Evolutionary conservation across 2,329 filamentous ascomycete species (phyloP), one percentile per base, ranked within the genome.

Genomic region (Piedraia hortae): DNA sequence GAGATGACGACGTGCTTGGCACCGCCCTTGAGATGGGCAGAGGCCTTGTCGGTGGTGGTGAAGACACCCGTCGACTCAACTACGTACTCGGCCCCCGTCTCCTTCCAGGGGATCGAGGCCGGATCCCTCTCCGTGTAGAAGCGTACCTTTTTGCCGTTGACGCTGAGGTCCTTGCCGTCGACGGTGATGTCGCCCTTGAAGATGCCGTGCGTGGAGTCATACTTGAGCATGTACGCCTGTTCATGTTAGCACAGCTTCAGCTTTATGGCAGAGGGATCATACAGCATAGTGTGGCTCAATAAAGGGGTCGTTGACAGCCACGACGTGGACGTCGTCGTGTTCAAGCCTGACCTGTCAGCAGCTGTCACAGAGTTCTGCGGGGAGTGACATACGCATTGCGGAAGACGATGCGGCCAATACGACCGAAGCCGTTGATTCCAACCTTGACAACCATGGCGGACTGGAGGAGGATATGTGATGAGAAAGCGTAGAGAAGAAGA

Each of bases 351-450:
- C 11, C 20, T 10, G 11, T 19, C 20, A 17, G 10, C 26, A 23
- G 23, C 19, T 16, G 23, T 20, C 16, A 23, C 26, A 16, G 26
- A 19, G 20, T 20, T 31, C 27, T 4, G 7, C 6, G 9, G 14
- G n/a, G 14, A 8, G 9, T 10, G 6, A 63, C 62, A 50, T 48
- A 69, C 63, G 82, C 75, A 61, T 91, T 93, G 60, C 82, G 77
- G 73, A 93, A 85, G 62, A 93, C 65, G 53, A 97, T 91, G 53
- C 85, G 74, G 47, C 85, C 85, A 56, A 97, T 97, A 56, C 85
- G 80, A 60, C 85, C 85, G 63, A 97, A 97, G 54, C 85, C 82
- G 72, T 91, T 93, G 71, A 90, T 91, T 53, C 78, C 78, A 50
- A 88, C 75, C 22, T 29, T 29, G 22, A 29, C 25, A 16, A 29